A percentile compares a stretch with the other conserved stretches of the same genome.
Conservation (phyloP, 169 alveolate species). For the Plasmodium relictum region DNA sequence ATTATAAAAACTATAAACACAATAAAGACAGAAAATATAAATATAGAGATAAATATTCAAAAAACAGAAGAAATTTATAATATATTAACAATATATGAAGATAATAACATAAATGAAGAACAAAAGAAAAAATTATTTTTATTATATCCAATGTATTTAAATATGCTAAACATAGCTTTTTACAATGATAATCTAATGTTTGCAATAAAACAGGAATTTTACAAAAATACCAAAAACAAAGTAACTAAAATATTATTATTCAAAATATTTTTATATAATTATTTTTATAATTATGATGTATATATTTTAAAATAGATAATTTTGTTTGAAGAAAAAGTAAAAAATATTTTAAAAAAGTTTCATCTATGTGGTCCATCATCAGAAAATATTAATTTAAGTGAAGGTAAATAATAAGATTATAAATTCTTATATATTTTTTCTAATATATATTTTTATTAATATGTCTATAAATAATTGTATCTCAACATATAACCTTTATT, state of each 20-base stretch:
- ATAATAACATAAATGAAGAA: conserved; percentile 71
- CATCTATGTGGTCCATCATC: conserved; percentile 56
- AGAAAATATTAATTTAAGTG: conserved; percentile 66
- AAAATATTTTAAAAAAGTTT: conserved; percentile 59
- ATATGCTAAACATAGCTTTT: conserved; percentile 70
- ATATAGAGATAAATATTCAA: conserved; percentile 73
- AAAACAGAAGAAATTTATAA: conserved; percentile 74
- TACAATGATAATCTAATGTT: conserved; percentile 73
- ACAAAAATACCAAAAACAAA: conserved; percentile 69
- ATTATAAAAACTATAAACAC: conserved; percentile 75
- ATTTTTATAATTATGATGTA: background rate
- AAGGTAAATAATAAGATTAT: conserved; percentile 37
- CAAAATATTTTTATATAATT: background rate
- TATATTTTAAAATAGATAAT: conserved; percentile 23
- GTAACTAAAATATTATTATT: conserved; percentile 16
- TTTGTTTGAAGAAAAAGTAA: conserved; percentile 64
- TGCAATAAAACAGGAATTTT: conserved; percentile 66
- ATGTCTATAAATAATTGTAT: background rate
- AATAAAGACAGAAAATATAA: conserved; percentile 66
- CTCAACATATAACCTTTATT: background rate
- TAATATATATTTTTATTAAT: background rate
- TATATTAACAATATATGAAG: conserved; percentile 56
- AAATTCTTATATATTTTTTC: background rate
- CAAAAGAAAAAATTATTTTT: conserved; percentile 38
- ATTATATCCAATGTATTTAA: conserved; percentile 44